Evolutionary conservation across 169 alveolate species (phyloP).

Genomic region (Plasmodium inui): DNA sequence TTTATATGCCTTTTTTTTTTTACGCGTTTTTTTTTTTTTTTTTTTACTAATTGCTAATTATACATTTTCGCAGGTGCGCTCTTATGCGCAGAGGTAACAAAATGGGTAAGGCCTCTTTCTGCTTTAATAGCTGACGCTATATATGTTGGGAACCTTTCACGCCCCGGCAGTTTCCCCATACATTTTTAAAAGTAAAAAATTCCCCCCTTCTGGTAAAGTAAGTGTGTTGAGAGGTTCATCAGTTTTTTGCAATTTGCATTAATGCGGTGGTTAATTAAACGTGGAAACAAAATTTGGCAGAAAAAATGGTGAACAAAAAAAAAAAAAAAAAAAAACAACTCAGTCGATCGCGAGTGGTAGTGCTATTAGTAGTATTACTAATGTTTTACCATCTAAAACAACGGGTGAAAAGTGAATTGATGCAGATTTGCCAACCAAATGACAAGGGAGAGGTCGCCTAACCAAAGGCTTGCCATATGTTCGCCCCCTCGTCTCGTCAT

Average conservation of each 20-base stretch:
- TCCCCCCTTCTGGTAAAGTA: not conserved
- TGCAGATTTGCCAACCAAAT: not conserved
- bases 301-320: slow-evolving; percentile 3
- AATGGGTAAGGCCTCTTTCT: not conserved
- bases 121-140: not conserved
- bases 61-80: not conserved
- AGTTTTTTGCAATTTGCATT: not conserved
- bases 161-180: not conserved
- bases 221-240: not conserved
- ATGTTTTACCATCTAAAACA: not conserved
- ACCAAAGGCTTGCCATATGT: not conserved
- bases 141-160: not conserved
- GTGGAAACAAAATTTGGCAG: not conserved
- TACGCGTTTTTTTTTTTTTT: not conserved
- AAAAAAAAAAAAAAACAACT: not conserved
- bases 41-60: not conserved
- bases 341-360: not conserved
- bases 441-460: not conserved
- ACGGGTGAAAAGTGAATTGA: not conserved
- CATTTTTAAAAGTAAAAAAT: not conserved
- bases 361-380: not conserved
- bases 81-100: not conserved
- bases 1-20: not conserved
- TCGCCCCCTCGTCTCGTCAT: not conserved
- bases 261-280: not conserved